Evolutionary conservation across 176 grass and related monocot genomes (phyloP), one percentile per base, ranked within the genome.

Genomic region (Oryza nivara): DNA sequence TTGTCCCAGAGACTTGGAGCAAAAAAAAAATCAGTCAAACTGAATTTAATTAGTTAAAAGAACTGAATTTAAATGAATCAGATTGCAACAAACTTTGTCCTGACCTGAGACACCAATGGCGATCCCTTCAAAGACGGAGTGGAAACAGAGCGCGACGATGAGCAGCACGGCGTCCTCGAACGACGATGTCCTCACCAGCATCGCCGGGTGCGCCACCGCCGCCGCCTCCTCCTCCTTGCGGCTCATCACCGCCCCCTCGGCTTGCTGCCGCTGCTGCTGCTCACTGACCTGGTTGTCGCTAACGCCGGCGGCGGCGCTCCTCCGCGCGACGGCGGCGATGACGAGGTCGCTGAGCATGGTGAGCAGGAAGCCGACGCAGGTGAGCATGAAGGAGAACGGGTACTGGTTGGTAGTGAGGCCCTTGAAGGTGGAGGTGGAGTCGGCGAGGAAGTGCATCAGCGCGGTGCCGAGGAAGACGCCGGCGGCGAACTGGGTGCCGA

Each of bases 111-210:
- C 92, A 35, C 95, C 92, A 0, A 97, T 89, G 22, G 95, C 95
- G 68, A 97, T 92, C 2, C 92, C 92, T 82, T 94, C 92, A 66
- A 97, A 97, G 68, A 97, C 72, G n/a, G 94, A 97, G 80, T 94
- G 94, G 81, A 94, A 94, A 65, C 94, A 97, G 26, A 97, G 90
- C 8, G 94, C 94, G 3, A 94, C 4, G 19, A 97, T 94, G 56
- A 97, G 92, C 46, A 97, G 88, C 44, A 94, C 17, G 0, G 94
- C 91, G 63, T 97, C 94, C 38, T 89, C 77, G 6, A 91, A 84
- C 0, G 88, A 89, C 16, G 92, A 85, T 3, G 88, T 72, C 65
- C 73, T 76, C 22, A 86, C 13, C 6, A 94, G 81, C 26, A 82
- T 17, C 11, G 79, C 67, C 12, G 81, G 73, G 14, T 77, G 93